Evolutionary conservation across 1,139 yeast genomes (phyloP).

Genomic region (Suhomyces taliae): DNA sequence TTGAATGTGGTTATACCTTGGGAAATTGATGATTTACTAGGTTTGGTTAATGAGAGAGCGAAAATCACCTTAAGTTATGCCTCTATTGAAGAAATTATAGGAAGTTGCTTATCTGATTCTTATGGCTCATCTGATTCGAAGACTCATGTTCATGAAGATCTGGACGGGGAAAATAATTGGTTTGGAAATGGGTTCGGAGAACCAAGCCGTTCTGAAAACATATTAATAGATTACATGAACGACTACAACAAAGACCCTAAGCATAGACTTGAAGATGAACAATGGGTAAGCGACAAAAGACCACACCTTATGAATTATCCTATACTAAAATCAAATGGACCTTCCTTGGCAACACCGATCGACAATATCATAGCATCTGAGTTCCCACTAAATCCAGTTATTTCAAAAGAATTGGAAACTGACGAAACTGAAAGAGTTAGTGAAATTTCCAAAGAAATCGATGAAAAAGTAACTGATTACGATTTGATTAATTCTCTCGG

Average conservation of each 20-base stretch:
- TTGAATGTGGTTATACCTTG: constrained; percentile 55
- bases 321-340: constrained; percentile 1
- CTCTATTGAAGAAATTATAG: constrained; percentile 64
- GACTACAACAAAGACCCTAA: not conserved
- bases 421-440: not conserved
- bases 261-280: not conserved
- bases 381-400: not conserved
- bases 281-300: constrained; percentile 1
- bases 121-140: constrained; percentile 4
- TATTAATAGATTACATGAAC: not conserved
- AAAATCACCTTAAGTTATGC: constrained; percentile 54
- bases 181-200: constrained; percentile 1
- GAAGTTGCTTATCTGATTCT: constrained; percentile 55
- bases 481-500: constrained; percentile 1
- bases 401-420: not conserved
- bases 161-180: constrained; percentile 4
- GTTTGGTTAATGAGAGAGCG: constrained; percentile 58
- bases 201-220: not conserved
- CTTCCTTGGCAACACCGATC: not conserved
- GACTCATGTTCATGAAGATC: constrained; percentile 5
- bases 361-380: not conserved
- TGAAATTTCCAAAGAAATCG: constrained; percentile 1
- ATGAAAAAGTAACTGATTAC: constrained; percentile 1
- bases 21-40: constrained; percentile 57
- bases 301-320: not conserved